Base-by-base conservation (phyloP, 805 yeast species). In the Yarrowia divulgata region DNA sequence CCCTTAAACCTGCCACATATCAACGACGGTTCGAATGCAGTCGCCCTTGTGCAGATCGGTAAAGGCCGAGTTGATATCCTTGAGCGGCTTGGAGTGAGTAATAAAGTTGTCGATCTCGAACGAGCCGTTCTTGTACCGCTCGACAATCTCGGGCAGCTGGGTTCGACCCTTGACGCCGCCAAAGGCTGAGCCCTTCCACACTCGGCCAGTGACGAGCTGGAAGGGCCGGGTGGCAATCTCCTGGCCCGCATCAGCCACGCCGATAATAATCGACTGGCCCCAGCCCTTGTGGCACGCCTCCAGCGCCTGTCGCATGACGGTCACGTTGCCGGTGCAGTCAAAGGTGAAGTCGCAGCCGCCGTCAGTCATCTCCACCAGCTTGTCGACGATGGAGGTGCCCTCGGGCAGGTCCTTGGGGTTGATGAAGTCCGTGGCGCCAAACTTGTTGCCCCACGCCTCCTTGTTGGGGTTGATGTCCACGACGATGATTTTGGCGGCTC, bases 241-340 rank as follows among this genome's bases (percentile, higher is more conserved):
- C 81, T 93, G 85, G 73, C 99, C 99, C 49, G 98, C 97, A 74
- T 97, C 97, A 60, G 99, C 99, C 74, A 95, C 99, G 80, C 99
- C 99, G 78, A 95, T 95, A 76, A 95, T 84, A 74, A 94, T 85
- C 29, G 97, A 92, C 77, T 89, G 87, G 81, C 99, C 99, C 98
- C 99, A 95, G 73, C 99, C 99, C 82, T 93, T 94, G 84, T 95
- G 98, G 80, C 97, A 93, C 29, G 97, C 91, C 84, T 95, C 98
- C 73, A 95, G 85, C 37, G 99, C 99, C 77, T 88, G 84, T 83
- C 98, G 89, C 99, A 95, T 95, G 63, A 95, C 98, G 57, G 86
- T 80, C 71, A 89, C 93, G 77, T 94, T 95, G 82, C 99, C 99
- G 67, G 99, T 95, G 84, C 98, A 93, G 84, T 95, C 99, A 77